Conservation (phyloP, 495 filamentous ascomycete genomes). For the Hypoxylon cercidicola region DNA sequence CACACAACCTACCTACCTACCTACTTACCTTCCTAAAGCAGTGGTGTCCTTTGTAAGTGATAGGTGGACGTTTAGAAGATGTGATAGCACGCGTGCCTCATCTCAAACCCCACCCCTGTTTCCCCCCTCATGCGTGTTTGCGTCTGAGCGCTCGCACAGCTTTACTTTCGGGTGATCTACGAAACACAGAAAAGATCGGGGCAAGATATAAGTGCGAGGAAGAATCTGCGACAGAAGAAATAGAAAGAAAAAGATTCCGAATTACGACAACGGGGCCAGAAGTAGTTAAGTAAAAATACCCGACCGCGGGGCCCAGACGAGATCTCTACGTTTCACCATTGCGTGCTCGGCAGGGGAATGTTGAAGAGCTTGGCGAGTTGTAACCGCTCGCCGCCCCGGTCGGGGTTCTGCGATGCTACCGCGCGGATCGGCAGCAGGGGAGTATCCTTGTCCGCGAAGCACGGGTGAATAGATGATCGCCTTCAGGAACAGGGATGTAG, state of each 20-base stretch:
- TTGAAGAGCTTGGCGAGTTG: slow-evolving; percentile 25
- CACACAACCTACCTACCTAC: too few species aligned
- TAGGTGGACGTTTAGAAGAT: too few species aligned
- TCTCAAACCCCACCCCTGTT: background rate
- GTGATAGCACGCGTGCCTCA: too few species aligned
- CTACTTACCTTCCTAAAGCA: too few species aligned
- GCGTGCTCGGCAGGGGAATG: slow-evolving; percentile 18
- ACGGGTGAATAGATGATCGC: slow-evolving; percentile 22
- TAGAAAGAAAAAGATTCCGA: background rate
- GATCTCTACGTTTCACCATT: slow-evolving; percentile 29
- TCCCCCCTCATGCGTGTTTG: background rate
- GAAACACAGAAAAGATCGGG: slow-evolving; percentile 7
- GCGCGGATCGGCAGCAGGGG: slow-evolving; percentile 34
- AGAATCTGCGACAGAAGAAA: background rate
- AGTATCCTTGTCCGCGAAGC: slow-evolving; percentile 6
- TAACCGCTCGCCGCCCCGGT: slow-evolving; percentile 16
- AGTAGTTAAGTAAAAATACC: slow-evolving; percentile 15
- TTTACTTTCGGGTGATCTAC: background rate
- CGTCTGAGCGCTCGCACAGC: background rate
- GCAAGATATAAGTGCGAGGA: slow-evolving; percentile 5
- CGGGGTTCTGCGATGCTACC: slow-evolving; percentile 29
- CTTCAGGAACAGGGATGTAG: slow-evolving; percentile 10
- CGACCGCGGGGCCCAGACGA: slow-evolving; percentile 8
- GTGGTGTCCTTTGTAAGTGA: too few species aligned
- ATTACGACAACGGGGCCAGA: background rate